Evolutionary conservation across 2,329 filamentous ascomycete genomes (phyloP).

Genomic region (Calonectria crousiana): DNA sequence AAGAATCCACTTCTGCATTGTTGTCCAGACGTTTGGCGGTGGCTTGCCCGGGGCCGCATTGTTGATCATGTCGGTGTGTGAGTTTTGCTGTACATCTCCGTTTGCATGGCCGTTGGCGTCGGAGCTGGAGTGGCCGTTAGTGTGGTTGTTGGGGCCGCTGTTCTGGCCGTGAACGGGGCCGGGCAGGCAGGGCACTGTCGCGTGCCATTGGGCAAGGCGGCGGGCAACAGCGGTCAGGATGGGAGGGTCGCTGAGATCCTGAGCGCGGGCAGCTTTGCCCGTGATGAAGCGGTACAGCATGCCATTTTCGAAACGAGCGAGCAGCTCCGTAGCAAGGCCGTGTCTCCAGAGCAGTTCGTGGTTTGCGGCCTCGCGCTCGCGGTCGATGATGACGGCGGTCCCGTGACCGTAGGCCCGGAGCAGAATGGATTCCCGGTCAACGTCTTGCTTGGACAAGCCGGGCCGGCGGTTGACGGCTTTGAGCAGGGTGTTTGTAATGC

Average conservation of each 20-base stretch:
- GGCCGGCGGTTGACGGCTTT: slow-evolving; percentile 78
- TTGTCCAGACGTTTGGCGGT: slow-evolving; percentile 91
- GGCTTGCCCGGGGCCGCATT: slow-evolving; percentile 74
- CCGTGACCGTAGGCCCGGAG: slow-evolving; percentile 94
- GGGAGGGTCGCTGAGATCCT: slow-evolving; percentile 80
- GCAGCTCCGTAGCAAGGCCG: slow-evolving; percentile 85
- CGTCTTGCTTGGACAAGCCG: slow-evolving; percentile 76
- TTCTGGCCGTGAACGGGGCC: slow-evolving; percentile 41
- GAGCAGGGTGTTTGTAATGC: slow-evolving; percentile 94
- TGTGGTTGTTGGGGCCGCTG: slow-evolving; percentile 28
- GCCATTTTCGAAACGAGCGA: slow-evolving; percentile 95
- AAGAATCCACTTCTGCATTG: slow-evolving; percentile 95
- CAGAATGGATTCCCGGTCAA: slow-evolving; percentile 87
- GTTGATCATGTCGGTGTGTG: slow-evolving; percentile 57
- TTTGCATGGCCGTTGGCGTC: slow-evolving; percentile 43
- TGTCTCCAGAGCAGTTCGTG: slow-evolving; percentile 90
- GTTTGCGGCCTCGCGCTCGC: slow-evolving; percentile 82
- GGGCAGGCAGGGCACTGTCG: slow-evolving; percentile 71
- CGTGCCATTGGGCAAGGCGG: slow-evolving; percentile 94
- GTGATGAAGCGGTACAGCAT: slow-evolving; percentile 93
- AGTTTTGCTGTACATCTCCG: slow-evolving; percentile 40
- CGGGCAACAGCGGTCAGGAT: slow-evolving; percentile 88
- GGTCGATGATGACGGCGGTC: slow-evolving; percentile 95
- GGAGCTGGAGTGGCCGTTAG: slow-evolving; percentile 54
- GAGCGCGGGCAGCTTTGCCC: slow-evolving; percentile 82